These are phyloP conservation scores for Sarcodon sp. DNA, from an alignment of 768 basidiomycete genomes.

Conservation along the genomic window DNA sequence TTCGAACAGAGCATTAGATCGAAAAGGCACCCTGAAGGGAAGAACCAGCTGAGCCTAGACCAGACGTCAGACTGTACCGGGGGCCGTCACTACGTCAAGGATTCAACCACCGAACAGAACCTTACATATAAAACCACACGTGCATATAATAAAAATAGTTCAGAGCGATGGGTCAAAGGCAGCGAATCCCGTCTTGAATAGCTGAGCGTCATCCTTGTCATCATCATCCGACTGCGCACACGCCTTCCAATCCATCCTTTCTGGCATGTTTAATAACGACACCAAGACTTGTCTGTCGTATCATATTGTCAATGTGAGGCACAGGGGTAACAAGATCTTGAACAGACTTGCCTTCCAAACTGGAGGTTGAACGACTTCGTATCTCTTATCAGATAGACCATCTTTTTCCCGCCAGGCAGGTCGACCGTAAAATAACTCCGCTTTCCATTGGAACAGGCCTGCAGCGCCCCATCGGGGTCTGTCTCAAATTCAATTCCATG, in stretches of 20 bases:
- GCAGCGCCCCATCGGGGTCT: conserved; percentile 52
- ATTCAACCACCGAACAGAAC: too few species aligned
- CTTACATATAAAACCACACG: too few species aligned
- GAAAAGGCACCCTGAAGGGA: too few species aligned
- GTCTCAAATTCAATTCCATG: conserved; percentile 65
- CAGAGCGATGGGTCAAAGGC: conserved; percentile 46
- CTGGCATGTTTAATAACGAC: conserved; percentile 57
- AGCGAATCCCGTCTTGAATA: conserved; percentile 77
- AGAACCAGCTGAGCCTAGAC: too few species aligned
- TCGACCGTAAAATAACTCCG: conserved; percentile 88
- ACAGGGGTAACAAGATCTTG: neutral
- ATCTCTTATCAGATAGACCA: conserved; percentile 72
- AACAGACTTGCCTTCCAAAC: conserved; percentile 70
- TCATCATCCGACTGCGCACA: conserved; percentile 77
- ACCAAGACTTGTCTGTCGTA: conserved; percentile 65
- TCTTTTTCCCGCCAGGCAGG: conserved; percentile 69
- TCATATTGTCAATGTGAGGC: neutral
- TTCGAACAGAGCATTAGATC: too few species aligned
- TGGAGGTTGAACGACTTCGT: conserved; percentile 78
- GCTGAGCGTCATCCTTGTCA: conserved; percentile 70
- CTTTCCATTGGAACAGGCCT: conserved; percentile 32
- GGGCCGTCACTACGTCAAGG: too few species aligned
- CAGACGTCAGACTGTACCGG: too few species aligned
- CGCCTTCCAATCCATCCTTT: conserved; percentile 86
- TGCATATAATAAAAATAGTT: neutral